Evolutionary conservation across 495 filamentous ascomycete species (phyloP).

Genomic region (Lophiotrema nucula): DNA sequence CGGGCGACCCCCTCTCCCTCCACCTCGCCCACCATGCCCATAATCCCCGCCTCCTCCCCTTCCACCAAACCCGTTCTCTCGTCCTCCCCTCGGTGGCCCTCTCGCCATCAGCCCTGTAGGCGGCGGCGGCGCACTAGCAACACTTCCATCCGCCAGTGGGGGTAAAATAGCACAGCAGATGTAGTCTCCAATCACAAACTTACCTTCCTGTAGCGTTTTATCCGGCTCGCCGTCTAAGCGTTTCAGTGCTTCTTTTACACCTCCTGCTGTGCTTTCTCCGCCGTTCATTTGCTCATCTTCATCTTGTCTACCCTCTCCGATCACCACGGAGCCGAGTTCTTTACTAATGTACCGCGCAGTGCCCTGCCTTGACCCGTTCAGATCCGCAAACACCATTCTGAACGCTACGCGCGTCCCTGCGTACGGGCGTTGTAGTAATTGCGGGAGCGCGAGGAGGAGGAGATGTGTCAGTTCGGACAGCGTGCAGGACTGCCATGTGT

Average conservation of each 20-base stretch:
- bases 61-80: slow-evolving; percentile 34
- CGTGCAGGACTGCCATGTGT: slow-evolving; percentile 85
- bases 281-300: slow-evolving; percentile 15
- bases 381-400: slow-evolving; percentile 83
- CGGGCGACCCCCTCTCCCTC: slow-evolving; percentile 20
- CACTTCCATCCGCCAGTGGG: slow-evolving; percentile 70
- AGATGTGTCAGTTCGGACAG: slow-evolving; percentile 80
- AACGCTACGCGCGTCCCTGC: slow-evolving; percentile 82
- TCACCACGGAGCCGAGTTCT: slow-evolving; percentile 78
- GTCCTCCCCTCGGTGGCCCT: slow-evolving; percentile 2
- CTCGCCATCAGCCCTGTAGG: slow-evolving; percentile 31
- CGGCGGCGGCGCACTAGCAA: slow-evolving; percentile 55
- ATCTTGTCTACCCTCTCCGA: slow-evolving; percentile 48
- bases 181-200: slow-evolving; percentile 87
- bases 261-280: slow-evolving; percentile 20
- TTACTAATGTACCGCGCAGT: slow-evolving; percentile 59
- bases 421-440: slow-evolving; percentile 68
- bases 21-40: slow-evolving; percentile 1
- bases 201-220: slow-evolving; percentile 69
- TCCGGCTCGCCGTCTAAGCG: slow-evolving; percentile 58
- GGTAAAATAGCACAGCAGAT: slow-evolving; percentile 77
- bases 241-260: slow-evolving; percentile 21
- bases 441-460: slow-evolving; percentile 63
- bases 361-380: slow-evolving; percentile 47
- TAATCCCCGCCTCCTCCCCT: neutral